Evolutionary conservation across 163 green algal genomes (phyloP), one percentile per base, ranked within the genome.

Genomic region (Scenedesmus sp.): DNA sequence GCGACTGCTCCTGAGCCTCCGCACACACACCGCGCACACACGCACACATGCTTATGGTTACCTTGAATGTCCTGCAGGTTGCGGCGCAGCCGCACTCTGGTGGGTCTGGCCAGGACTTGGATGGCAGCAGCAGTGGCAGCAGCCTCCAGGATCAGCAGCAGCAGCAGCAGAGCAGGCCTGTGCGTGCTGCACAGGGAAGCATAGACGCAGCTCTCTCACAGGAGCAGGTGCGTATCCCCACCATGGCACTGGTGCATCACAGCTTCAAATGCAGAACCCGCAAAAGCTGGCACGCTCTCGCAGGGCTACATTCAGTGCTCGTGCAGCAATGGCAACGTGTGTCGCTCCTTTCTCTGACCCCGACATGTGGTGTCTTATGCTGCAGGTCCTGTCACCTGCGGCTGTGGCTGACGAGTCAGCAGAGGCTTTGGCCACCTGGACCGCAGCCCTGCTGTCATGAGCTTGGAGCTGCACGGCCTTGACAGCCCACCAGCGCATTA

Each of bases 381-480:
- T 76, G 65, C 26, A 76, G 65, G 65, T 37, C 30, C 30, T 37
- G 16, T 24, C 65, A 76, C 65, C 65, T 76, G 43, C 30, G 20
- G 44, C 81, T 46, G 9, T 70, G 56, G 81, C 44, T n/a, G 26
- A 13, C 40, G 81, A 86, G 30, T n/a, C 35, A 33, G 73, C 81
- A 46, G 81, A 86, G 26, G 35, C 49, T 86, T 86, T 73, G 81
- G 81, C 13, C 33, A 86, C 33, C 42, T 85, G 12, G 81, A 86
- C 33, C 81, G 49, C 46, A 86, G 81, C 81, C 46, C 46, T 43
- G 81, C 26, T 51, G 49, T 12, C 10, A 44, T 70, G 43, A 86
- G 81, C 81, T 20, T 86, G 81, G 81, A 86, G 46, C 81, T 86
- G 81, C 46, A 73, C 20, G 81, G 22, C 20, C 65, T 65, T 5